Evolutionary conservation across 2,329 filamentous ascomycete genomes (phyloP), one percentile per base, ranked within the genome.

Genomic region (Penicillium sp.): DNA sequence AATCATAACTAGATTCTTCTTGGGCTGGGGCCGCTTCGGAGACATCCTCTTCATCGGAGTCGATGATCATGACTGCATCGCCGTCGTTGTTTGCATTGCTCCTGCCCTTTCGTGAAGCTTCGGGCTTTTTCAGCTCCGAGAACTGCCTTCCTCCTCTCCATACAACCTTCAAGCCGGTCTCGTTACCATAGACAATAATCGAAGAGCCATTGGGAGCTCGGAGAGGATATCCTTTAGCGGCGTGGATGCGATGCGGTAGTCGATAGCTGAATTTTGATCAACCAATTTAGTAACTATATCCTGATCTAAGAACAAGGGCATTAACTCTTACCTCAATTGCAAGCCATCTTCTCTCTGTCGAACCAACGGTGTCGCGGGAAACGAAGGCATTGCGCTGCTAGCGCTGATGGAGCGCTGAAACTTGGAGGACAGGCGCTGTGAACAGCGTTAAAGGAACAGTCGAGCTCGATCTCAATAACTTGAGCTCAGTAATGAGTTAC

Each of bases 141-240:
- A 83, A 76, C 1, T 74, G 71, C 27, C 75, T 77, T 4, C 85
- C 85, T 42, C 84, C 84, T 69, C 82, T 77, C 85, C 85, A 88
- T 27, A 85, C 62, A 47, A 87, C 71, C 54, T 80, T 79, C 22
- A 88, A 62, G 5, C 85, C 85, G 41, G 75, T 76, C 41, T 82
- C 80, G 60, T 86, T 81, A 45, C 81, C 85, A 62, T 85, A 86
- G 12, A 87, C 65, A 43, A 87, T 75, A 55, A 88, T 75, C 2
- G 81, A 83, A 3, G 85, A 87, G 67, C 83, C 83, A 69, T 87
- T 86, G 22, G 83, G 80, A 20, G 83, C 77, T 58, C 77, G 76
- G 35, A 82, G 68, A 6, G 85, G 85, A 65, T 87, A 87, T 60
- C 82, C 75, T 67, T 79, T 78, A 12, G 83, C 78, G 53, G 75